Evolutionary conservation across 108 stramenopile genomes (phyloP).

Genomic region (Asterionellopsis glacialis): DNA sequence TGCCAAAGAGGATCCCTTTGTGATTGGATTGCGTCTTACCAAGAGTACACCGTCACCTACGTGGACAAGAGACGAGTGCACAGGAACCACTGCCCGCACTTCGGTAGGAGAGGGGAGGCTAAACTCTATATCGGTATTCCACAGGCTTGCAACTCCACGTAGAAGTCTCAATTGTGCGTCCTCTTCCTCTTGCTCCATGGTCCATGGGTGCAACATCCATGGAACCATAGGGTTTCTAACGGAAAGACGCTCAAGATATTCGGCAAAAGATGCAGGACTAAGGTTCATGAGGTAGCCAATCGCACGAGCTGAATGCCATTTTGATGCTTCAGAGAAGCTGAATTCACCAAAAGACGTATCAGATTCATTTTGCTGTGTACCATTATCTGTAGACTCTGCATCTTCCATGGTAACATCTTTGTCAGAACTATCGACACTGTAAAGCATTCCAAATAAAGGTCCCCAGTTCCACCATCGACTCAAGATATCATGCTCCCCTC

Average conservation of each 20-base stretch:
- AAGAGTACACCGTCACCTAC: slow-evolving; percentile 61
- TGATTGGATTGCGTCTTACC: slow-evolving; percentile 31
- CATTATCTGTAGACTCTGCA: slow-evolving; percentile 18
- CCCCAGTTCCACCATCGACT: slow-evolving; percentile 71
- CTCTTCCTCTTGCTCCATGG: slow-evolving; percentile 58
- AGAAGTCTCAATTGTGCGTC: slow-evolving; percentile 23
- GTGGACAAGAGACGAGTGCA: slow-evolving; percentile 57
- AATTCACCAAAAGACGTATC: neutral
- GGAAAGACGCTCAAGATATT: slow-evolving; percentile 34
- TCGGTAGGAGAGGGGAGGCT: slow-evolving; percentile 44
- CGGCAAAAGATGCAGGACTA: slow-evolving; percentile 33
- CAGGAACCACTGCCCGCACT: slow-evolving; percentile 30
- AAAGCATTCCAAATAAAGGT: slow-evolving; percentile 41
- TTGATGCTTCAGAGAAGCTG: slow-evolving; percentile 13
- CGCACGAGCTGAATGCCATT: slow-evolving; percentile 64
- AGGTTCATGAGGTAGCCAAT: slow-evolving; percentile 53
- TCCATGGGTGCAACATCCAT: slow-evolving; percentile 76
- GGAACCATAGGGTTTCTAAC: slow-evolving; percentile 54
- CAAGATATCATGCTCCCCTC: slow-evolving; percentile 30
- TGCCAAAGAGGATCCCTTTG: no score
- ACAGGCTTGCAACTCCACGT: slow-evolving; percentile 7
- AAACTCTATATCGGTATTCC: slow-evolving; percentile 19
- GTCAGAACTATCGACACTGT: slow-evolving; percentile 8
- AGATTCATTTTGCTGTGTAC: neutral
- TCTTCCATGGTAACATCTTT: slow-evolving; percentile 32